Conservation (phyloP, 2,329 filamentous ascomycete genomes). For the Anisogramma anomala region DNA sequence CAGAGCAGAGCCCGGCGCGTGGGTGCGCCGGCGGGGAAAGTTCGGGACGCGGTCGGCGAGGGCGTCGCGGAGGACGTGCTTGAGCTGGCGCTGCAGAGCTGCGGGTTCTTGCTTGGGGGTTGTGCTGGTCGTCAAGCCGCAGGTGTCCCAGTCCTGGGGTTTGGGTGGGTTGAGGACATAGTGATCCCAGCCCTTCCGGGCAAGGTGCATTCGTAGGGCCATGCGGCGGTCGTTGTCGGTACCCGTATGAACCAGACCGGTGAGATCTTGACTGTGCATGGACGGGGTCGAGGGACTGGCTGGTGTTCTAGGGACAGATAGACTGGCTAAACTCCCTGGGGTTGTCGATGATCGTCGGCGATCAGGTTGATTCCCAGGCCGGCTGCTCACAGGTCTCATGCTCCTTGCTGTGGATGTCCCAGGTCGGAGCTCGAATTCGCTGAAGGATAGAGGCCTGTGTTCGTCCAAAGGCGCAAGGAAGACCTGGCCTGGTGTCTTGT, state of each 20-base stretch:
- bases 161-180: constrained; percentile 2
- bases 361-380: not conserved
- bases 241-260: constrained; percentile 3
- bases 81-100: not conserved
- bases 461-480: constrained; percentile 5
- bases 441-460: constrained; percentile 5
- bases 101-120: not conserved
- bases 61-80: constrained; percentile 1
- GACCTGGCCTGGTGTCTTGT: not conserved
- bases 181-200: constrained; percentile 8
- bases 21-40: constrained; percentile 6
- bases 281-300: too few species aligned
- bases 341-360: not conserved
- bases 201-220: constrained; percentile 5
- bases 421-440: constrained; percentile 2
- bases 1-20: not conserved
- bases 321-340: not conserved
- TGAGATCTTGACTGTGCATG: constrained; percentile 1
- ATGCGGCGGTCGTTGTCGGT: constrained; percentile 7
- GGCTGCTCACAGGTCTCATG: not conserved
- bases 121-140: not conserved
- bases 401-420: not conserved
- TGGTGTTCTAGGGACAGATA: not conserved
- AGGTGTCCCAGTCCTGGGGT: not conserved
- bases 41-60: constrained; percentile 9